These are phyloP conservation scores for Leccinum rimulosum DNA, from an alignment of 768 basidiomycete species.

Conservation along the genomic window DNA sequence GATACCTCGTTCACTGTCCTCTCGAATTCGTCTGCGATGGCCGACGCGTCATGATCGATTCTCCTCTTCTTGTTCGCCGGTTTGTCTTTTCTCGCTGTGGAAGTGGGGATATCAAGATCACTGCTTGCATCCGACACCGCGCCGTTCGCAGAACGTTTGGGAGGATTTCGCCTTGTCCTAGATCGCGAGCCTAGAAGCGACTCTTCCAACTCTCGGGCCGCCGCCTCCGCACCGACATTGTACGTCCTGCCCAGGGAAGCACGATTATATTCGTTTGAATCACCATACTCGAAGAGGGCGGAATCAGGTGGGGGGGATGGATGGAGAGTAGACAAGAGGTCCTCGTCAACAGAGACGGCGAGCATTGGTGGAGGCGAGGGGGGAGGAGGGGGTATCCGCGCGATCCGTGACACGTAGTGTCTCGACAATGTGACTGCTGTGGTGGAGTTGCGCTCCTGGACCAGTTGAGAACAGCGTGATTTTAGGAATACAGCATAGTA, in stretches of 20 bases:
- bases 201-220: slow-evolving; percentile 55
- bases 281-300: slow-evolving; percentile 30
- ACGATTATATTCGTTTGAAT: slow-evolving; percentile 24
- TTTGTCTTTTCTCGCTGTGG: slow-evolving; percentile 35
- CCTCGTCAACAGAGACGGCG: slow-evolving; percentile 33
- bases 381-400: slow-evolving; percentile 42
- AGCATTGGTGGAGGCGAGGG: slow-evolving; percentile 37
- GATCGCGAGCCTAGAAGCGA: slow-evolving; percentile 43
- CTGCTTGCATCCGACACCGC: slow-evolving; percentile 58
- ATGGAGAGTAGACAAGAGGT: slow-evolving; percentile 34
- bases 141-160: slow-evolving; percentile 50
- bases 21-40: slow-evolving; percentile 49
- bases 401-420: slow-evolving; percentile 41
- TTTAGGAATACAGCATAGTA: not conserved
- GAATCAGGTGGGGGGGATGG: slow-evolving; percentile 36
- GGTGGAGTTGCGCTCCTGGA: slow-evolving; percentile 65
- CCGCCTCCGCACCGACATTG: slow-evolving; percentile 47
- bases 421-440: slow-evolving; percentile 47
- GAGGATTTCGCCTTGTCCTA: slow-evolving; percentile 40
- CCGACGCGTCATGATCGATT: slow-evolving; percentile 43
- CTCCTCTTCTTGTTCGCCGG: slow-evolving; percentile 63
- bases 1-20: slow-evolving; percentile 38
- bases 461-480: slow-evolving; percentile 4
- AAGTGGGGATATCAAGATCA: slow-evolving; percentile 46
- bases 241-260: slow-evolving; percentile 21